These are phyloP conservation scores for Leccinellum albellum DNA, from an alignment of 768 basidiomycete species.

Conservation along the genomic window DNA sequence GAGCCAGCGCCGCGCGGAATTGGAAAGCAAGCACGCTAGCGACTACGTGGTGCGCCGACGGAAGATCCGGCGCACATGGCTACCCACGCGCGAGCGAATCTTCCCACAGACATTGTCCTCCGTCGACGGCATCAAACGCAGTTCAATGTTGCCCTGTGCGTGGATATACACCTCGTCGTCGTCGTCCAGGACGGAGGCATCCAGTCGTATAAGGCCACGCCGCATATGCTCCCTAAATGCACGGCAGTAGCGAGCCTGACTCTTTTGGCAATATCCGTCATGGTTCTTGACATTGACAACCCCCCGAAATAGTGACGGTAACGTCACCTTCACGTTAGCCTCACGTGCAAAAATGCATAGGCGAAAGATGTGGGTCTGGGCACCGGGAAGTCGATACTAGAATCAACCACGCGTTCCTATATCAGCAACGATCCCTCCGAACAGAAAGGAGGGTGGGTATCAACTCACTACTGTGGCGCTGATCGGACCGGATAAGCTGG, in stretches of 20 bases:
- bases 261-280: slow-evolving; percentile 7
- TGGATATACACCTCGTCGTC: slow-evolving; percentile 31
- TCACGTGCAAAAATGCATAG: slow-evolving; percentile 28
- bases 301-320: slow-evolving; percentile 28
- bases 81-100: slow-evolving; percentile 22
- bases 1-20: slow-evolving; percentile 14
- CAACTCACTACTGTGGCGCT: slow-evolving; percentile 25
- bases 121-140: slow-evolving; percentile 17
- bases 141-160: slow-evolving; percentile 21
- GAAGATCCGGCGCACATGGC: slow-evolving; percentile 30
- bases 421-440: slow-evolving; percentile 2
- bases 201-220: slow-evolving; percentile 20
- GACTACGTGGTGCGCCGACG: slow-evolving; percentile 4
- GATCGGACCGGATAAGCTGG: slow-evolving; percentile 26
- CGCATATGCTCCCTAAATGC: slow-evolving; percentile 25
- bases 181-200: slow-evolving; percentile 16
- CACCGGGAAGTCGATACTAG: slow-evolving; percentile 25
- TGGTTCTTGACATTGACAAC: slow-evolving; percentile 23
- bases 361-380: slow-evolving; percentile 29
- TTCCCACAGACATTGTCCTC: slow-evolving; percentile 8
- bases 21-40: not conserved
- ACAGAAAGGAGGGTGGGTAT: not conserved
- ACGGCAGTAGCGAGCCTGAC: slow-evolving; percentile 18
- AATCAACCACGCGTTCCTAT: not conserved
- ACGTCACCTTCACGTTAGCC: slow-evolving; percentile 26